Evolutionary conservation across 495 filamentous ascomycete species (phyloP).

Genomic region (Cenococcum geophilum): DNA sequence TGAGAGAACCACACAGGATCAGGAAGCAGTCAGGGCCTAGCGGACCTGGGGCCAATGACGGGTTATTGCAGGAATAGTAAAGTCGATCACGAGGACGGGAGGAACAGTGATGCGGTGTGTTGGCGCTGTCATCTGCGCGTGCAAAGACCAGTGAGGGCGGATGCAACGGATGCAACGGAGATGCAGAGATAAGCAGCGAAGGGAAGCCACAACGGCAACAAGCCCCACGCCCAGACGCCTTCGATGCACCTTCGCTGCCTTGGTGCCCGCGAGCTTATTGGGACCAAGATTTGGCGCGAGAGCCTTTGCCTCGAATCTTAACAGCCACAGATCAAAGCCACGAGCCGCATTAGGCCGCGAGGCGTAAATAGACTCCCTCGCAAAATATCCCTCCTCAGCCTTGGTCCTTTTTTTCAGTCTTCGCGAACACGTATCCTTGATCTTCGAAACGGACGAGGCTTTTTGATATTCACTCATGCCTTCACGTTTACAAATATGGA

Average conservation of each 20-base stretch:
- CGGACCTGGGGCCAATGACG: background rate
- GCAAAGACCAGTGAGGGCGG: background rate
- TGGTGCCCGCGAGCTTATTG: slow-evolving; percentile 3
- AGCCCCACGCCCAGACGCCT: background rate
- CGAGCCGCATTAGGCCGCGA: no score
- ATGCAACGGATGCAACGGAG: background rate
- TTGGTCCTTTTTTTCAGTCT: background rate
- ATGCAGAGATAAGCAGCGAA: background rate
- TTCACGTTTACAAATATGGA: background rate
- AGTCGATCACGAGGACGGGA: background rate
- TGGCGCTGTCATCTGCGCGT: background rate
- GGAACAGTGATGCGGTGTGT: background rate
- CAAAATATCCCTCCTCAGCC: no score
- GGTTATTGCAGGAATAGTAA: background rate
- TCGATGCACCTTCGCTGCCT: slow-evolving; percentile 5
- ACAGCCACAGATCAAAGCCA: background rate
- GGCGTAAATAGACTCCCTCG: no score
- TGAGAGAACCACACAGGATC: background rate
- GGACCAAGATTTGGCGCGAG: no score
- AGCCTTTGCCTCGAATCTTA: background rate
- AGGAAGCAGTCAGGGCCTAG: background rate
- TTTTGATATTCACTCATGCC: no score
- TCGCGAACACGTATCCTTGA: no score
- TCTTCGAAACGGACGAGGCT: no score
- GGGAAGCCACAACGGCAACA: background rate